Conservation (phyloP, 441 rosid genomes). For the Populus tomentosa region DNA sequence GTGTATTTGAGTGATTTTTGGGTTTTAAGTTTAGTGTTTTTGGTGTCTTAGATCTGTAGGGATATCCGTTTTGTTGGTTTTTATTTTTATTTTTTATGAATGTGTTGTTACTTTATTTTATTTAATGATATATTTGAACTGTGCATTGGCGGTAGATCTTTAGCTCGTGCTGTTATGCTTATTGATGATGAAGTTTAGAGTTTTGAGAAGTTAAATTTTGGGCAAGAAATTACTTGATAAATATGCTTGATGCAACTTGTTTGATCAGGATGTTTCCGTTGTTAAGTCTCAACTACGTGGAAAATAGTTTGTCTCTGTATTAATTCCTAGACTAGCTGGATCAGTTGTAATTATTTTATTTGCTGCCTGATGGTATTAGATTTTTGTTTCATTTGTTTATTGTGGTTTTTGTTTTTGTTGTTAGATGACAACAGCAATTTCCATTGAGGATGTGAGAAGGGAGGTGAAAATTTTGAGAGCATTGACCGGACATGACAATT, state of each 20-base stretch:
- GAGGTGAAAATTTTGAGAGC: slow-evolving; percentile 91
- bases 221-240: not conserved
- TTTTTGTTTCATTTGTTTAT: not conserved
- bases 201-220: not conserved
- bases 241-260: not conserved
- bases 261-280: not conserved
- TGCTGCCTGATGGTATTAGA: not conserved
- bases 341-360: not conserved
- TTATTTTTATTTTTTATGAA: not conserved
- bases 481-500: slow-evolving; percentile 77
- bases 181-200: not conserved
- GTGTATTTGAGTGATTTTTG: slow-evolving; percentile 6
- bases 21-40: not conserved
- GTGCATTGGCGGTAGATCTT: not conserved
- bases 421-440: slow-evolving; percentile 96
- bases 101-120: not conserved
- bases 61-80: not conserved
- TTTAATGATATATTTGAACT: not conserved
- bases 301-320: not conserved
- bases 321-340: not conserved
- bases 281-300: not conserved
- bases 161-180: not conserved
- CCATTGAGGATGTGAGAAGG: slow-evolving; percentile 96
- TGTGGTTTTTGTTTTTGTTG: slow-evolving; percentile 11
- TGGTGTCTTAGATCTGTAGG: not conserved